phyloP scores from a whole-genome alignment of 2,329 filamentous ascomycete genomes.

The Exophiala phaeomuriformis region DNA sequence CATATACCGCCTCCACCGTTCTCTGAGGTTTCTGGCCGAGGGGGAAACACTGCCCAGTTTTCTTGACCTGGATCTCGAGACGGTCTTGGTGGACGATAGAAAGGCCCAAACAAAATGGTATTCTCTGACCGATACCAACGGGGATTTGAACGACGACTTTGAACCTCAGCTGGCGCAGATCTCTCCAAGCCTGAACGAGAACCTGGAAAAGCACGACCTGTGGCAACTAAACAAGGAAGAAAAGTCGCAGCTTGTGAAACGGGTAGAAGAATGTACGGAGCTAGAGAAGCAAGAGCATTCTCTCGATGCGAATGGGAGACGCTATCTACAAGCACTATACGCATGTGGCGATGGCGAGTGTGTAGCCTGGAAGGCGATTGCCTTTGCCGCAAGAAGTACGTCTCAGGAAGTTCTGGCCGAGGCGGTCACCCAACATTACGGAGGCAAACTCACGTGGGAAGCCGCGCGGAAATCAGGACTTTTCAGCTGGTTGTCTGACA shows the following conservation, averaged over 20 bases:
- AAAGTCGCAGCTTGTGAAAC: slow-evolving; percentile 55
- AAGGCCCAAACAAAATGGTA: background rate
- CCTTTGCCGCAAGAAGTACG: slow-evolving; percentile 59
- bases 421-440: slow-evolving; percentile 71
- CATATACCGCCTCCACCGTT: slow-evolving; percentile 63
- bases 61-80: slow-evolving; percentile 51
- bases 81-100: slow-evolving; percentile 41
- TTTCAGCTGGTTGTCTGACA: slow-evolving; percentile 89
- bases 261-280: slow-evolving; percentile 73
- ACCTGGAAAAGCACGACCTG: slow-evolving; percentile 65
- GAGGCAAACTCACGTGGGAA: slow-evolving; percentile 74
- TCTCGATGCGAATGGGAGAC: slow-evolving; percentile 75
- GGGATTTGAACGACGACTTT: slow-evolving; percentile 39
- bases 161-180: slow-evolving; percentile 62
- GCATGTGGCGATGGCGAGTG: slow-evolving; percentile 60
- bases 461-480: slow-evolving; percentile 79
- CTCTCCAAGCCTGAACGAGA: slow-evolving; percentile 64
- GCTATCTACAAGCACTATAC: slow-evolving; percentile 62
- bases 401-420: slow-evolving; percentile 83
- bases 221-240: slow-evolving; percentile 62
- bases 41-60: slow-evolving; percentile 75
- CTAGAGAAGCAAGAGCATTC: slow-evolving; percentile 82
- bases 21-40: slow-evolving; percentile 73
- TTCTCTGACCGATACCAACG: slow-evolving; percentile 7
- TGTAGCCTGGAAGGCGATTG: slow-evolving; percentile 64